phyloP scores from a whole-genome alignment of 78 protist genomes.

The Monocercomonoides exilis region DNA sequence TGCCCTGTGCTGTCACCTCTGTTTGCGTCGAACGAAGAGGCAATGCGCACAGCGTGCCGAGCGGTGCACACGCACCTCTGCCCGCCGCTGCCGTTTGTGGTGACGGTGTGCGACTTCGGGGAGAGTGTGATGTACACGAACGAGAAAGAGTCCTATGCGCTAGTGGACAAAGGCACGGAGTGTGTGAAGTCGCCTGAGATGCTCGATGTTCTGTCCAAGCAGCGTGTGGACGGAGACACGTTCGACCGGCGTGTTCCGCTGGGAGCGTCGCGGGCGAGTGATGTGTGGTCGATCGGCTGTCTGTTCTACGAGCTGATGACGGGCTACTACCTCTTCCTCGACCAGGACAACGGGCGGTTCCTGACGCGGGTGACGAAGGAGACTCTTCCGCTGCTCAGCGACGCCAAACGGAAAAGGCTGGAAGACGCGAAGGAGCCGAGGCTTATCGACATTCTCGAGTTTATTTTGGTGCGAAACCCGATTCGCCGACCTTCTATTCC shows the following conservation, averaged over 20 bases:
- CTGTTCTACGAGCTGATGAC: conserved; percentile 72
- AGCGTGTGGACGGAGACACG: conserved; percentile 39
- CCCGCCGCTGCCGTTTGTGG: conserved; percentile 35
- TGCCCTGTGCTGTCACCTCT: background rate
- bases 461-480: background rate
- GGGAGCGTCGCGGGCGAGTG: conserved; percentile 55
- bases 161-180: conserved; percentile 77
- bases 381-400: background rate
- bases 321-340: conserved; percentile 71
- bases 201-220: conserved; percentile 54
- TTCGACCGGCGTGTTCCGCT: conserved; percentile 43
- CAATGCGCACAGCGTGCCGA: background rate
- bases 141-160: conserved; percentile 60
- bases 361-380: conserved; percentile 57
- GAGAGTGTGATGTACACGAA: conserved; percentile 51
- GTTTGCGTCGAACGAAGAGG: background rate
- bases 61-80: conserved; percentile 45
- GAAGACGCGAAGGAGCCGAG: background rate
- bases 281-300: conserved; percentile 83
- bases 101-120: conserved; percentile 66
- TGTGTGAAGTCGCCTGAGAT: conserved; percentile 83
- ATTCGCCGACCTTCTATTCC: background rate
- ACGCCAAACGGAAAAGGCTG: background rate
- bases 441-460: background rate
- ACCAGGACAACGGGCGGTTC: conserved; percentile 72